Base-by-base conservation (phyloP, 495 filamentous ascomycete species). In the Aspergillus biplanus region DNA sequence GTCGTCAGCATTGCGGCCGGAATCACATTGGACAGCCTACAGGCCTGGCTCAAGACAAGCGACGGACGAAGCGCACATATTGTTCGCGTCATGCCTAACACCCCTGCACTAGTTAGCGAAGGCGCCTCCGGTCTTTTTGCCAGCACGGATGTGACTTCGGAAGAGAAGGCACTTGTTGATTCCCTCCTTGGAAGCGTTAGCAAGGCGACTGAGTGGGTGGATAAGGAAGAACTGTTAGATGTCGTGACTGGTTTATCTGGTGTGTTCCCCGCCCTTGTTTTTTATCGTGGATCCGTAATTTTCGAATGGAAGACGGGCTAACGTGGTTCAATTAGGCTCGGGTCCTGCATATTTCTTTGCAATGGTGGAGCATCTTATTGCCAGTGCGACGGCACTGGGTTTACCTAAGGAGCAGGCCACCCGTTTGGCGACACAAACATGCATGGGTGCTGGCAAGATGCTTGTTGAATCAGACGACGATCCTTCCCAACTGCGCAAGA, bases 261-360 rank as follows among this genome's bases (percentile, higher is more conserved):
- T 79, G 54, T 64, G 77, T 69, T 31, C 27, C 21, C 16, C 58
- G 32, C 15, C 12, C 0, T 46, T 32, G 13, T 33, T 7, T 42
- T 15, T 18, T 13, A 21, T 42, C 5, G 1, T 56, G 54, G 16
- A 0, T 32, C 33, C 12, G n/a, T 27, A 27, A 27, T 27, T 27
- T 27, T 27, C 21, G 21, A 54, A 15, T 6, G 13, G 2, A 34
- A 18, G 31, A 58, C 11, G 44, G 8, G 15, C 21, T 37, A 18
- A 12, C 21, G 21, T 27, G 1, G 12, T 7, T 59, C 11, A 59
- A 34, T 2, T 34, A 79, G 77, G 77, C 56, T 79, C 77, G 37
- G 77, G 77, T 18, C 77, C 77, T 6, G 75, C 77, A 6, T 79
- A 79, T 52, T 79, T 79, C 69, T 79, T 79, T 62, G 77, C 77